A percentile compares a stretch with the other conserved stretches of the same genome.
Conservation (phyloP, 1,139 yeast species). For the Sugiyamaella castrensis region DNA sequence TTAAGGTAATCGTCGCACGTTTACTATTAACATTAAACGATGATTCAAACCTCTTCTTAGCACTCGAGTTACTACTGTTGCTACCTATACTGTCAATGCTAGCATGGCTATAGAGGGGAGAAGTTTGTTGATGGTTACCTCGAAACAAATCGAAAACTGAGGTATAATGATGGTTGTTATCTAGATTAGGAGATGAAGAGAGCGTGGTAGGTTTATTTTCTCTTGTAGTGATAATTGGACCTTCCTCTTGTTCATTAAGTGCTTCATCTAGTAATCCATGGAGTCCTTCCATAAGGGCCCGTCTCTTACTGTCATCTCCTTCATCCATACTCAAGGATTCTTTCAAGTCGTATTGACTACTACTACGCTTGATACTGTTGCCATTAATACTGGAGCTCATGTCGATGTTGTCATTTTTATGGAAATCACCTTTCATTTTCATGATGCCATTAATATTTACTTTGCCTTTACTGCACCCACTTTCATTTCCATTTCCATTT, state of each 20-base stretch:
- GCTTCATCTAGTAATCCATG: background rate
- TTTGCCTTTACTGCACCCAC: background rate
- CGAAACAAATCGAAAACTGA: conserved; percentile 1
- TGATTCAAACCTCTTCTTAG: too few species aligned
- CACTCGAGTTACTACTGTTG: background rate
- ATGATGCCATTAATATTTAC: conserved; percentile 3
- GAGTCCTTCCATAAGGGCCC: background rate
- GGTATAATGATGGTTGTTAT: background rate
- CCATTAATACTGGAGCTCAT: conserved; percentile 5
- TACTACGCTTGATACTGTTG: conserved; percentile 5
- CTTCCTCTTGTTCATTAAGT: background rate
- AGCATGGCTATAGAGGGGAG: background rate
- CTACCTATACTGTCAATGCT: background rate
- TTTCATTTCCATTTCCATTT: background rate
- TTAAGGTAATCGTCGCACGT: background rate
- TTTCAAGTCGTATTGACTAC: conserved; percentile 4
- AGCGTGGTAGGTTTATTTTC: background rate
- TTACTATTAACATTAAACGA: background rate
- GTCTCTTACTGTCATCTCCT: background rate
- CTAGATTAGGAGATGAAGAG: background rate
- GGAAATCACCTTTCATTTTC: background rate
- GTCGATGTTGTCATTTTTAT: background rate
- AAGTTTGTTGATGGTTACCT: background rate
- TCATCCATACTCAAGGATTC: conserved; percentile 9
- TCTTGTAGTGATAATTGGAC: background rate